A percentile compares a stretch with the other conserved stretches of the same genome.
Evolutionary conservation across 805 yeast species (phyloP).

Genomic region (Spathaspora girioi): DNA sequence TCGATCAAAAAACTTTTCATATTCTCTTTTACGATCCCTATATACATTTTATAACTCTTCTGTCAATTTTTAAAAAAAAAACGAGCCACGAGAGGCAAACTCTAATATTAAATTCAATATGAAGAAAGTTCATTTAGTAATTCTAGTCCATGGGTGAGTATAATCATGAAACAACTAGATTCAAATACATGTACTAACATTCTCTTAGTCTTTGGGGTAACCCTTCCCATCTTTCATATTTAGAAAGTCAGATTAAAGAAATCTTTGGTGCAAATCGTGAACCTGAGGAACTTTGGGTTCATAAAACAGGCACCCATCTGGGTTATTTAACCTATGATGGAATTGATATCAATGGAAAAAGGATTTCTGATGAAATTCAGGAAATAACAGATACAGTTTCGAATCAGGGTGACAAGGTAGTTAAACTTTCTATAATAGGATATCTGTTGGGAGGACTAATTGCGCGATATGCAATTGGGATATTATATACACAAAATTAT

Average conservation of each 20-base stretch:
- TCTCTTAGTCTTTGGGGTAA: conserved; percentile 63
- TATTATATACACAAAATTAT: conserved; percentile 48
- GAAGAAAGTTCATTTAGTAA: conserved; percentile 55
- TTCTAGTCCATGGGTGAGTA: conserved; percentile 70
- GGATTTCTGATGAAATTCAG: conserved; percentile 66
- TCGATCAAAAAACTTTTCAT: not conserved
- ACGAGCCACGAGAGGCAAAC: too few relatives aligned
- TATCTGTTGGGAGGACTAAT: conserved; percentile 43
- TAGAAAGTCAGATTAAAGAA: conserved; percentile 44
- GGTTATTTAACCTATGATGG: conserved; percentile 86
- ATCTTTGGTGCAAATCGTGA: conserved; percentile 14
- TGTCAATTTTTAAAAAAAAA: not conserved
- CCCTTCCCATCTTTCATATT: conserved; percentile 60
- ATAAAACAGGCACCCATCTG: conserved; percentile 56
- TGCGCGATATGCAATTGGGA: conserved; percentile 39
- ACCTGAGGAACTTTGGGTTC: conserved; percentile 32
- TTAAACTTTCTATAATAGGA: conserved; percentile 37
- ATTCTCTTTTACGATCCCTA: too few relatives aligned
- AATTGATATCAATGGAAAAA: conserved; percentile 75
- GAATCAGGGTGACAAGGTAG: conserved; percentile 16
- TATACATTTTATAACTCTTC: not conserved
- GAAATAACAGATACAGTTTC: conserved; percentile 14
- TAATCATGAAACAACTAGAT: too few relatives aligned
- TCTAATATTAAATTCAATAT: conserved; percentile 7
- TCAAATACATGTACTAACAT: not conserved